Conservation (phyloP, 768 basidiomycete genomes). For the Rhodotorula graminis region DNA sequence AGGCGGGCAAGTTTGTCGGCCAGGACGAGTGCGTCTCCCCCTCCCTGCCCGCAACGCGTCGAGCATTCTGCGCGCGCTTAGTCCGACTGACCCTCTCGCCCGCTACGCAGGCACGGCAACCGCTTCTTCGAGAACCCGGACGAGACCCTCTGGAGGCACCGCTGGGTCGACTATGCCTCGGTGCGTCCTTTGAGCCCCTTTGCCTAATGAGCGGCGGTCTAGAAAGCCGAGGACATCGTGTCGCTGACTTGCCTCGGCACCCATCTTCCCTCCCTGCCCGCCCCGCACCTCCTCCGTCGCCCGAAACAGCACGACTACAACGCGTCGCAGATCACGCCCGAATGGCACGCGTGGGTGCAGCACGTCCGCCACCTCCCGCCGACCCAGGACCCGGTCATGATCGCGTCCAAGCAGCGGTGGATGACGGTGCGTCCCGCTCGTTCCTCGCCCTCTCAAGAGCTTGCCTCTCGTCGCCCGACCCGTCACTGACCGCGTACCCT, state of each 20-base stretch:
- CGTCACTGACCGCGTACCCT: not conserved
- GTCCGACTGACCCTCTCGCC: not conserved
- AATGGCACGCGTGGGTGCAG: slow-evolving; percentile 94
- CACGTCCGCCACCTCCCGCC: slow-evolving; percentile 85
- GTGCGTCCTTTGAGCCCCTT: slow-evolving; percentile 49
- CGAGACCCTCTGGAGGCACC: slow-evolving; percentile 67
- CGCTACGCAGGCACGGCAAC: slow-evolving; percentile 72
- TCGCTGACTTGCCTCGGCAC: not conserved
- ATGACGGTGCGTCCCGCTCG: slow-evolving; percentile 60
- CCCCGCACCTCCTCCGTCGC: too few species aligned
- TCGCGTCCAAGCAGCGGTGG: slow-evolving; percentile 70
- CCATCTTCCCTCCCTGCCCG: too few species aligned
- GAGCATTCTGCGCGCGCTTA: too few species aligned
- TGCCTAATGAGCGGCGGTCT: too few species aligned
- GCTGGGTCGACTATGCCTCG: slow-evolving; percentile 93
- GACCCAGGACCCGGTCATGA: slow-evolving; percentile 65
- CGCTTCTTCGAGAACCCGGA: slow-evolving; percentile 77
- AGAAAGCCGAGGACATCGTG: too few species aligned
- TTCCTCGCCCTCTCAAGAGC: not conserved
- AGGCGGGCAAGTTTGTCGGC: slow-evolving; percentile 70
- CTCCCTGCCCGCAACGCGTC: too few species aligned
- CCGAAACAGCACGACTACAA: slow-evolving; percentile 60
- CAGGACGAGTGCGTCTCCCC: slow-evolving; percentile 67
- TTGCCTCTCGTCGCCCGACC: too few species aligned
- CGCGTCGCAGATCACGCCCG: slow-evolving; percentile 87